phyloP scores from a whole-genome alignment of 2,329 filamentous ascomycete genomes.

The Calonectria honghensis region DNA sequence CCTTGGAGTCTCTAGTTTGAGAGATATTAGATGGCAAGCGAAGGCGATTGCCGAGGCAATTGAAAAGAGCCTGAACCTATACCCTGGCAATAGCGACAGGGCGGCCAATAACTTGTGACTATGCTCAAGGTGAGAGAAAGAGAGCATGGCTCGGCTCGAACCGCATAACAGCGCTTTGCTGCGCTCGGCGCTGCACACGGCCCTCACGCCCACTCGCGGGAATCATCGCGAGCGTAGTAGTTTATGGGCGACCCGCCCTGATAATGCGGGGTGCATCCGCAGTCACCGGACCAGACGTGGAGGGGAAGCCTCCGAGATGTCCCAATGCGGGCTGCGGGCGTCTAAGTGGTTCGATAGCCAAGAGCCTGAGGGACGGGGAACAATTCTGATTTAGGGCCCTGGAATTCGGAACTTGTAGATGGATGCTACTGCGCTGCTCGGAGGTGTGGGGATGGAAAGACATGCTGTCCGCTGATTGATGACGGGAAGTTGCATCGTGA shows the following conservation, averaged over 20 bases:
- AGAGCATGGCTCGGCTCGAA: constrained; percentile 48
- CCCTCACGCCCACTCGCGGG: constrained; percentile 42
- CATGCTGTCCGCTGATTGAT: not conserved
- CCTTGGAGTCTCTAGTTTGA: not conserved
- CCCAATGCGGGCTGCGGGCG: constrained; percentile 47
- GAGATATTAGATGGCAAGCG: not conserved
- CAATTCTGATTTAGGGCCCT: constrained; percentile 21
- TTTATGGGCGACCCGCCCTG: constrained; percentile 37
- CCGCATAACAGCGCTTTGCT: constrained; percentile 44
- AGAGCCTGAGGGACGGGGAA: constrained; percentile 16
- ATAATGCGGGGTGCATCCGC: constrained; percentile 47
- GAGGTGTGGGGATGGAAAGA: constrained; percentile 3
- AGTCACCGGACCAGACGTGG: constrained; percentile 49
- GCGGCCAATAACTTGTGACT: not conserved
- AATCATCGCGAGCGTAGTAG: constrained; percentile 23
- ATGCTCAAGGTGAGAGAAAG: constrained; percentile 21
- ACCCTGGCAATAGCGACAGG: not conserved
- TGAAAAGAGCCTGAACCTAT: not conserved
- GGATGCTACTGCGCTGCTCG: not conserved
- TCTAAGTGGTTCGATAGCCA: constrained; percentile 45
- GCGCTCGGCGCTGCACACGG: constrained; percentile 43
- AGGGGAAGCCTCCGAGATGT: constrained; percentile 50
- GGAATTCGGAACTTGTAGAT: constrained; percentile 15
- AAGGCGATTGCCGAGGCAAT: constrained; percentile 5
- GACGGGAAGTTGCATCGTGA: not conserved